Base-by-base conservation (phyloP, 495 filamentous ascomycete species). In the Bathelium albidoporum region DNA sequence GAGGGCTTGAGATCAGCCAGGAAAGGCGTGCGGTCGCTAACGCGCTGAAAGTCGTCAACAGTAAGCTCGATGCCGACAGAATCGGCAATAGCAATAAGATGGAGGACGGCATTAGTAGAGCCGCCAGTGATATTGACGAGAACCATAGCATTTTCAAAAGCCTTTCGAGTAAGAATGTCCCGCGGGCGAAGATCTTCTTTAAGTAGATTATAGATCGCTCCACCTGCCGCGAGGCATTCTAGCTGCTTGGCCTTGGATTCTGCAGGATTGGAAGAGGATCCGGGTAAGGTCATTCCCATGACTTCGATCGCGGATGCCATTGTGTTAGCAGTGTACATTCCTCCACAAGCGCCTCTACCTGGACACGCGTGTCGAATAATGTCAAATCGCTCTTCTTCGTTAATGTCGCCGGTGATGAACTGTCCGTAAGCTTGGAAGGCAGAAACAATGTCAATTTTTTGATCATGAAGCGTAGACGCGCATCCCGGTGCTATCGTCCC, bases 291-390 rank as follows among this genome's bases (percentile, higher is more conserved):
- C 88, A 98, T 92, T 61, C 94, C 94, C 83, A 98, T 90, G 39
- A 86, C 84, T 77, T 98, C 94, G 66, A 97, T 95, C n/a, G 92
- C 92, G 4, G 87, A 87, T 53, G 94, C 94, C 91, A 98, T 95
- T 59, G 94, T 98, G 81, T 98, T 98, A 61, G 94, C 94, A 20
- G 94, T 98, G 79, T 98, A 98, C 94, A 98, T 98, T 64, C 94
- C 94, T 71, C 94, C 94, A 72, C 94, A 98, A 22, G 95, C 94
- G 65, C 94, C 94, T 65, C 87, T 81, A 53, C 94, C 94, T 44
- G 93, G 93, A 75, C 93, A 97, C 36, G 94, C 94, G 75, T 97
- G 80, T 62, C 93, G 83, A 72, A 97, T 96, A 72, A 97, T 93
- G 74, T 98, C 94, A 71, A 88, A 93, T 29, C 94, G 86, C 74